Percentiles rank a stretch among this genome's conserved stretches.
These are phyloP conservation scores for Kodamaea hsintzibuensis DNA, from an alignment of 805 yeast species.

Conservation along the genomic window DNA sequence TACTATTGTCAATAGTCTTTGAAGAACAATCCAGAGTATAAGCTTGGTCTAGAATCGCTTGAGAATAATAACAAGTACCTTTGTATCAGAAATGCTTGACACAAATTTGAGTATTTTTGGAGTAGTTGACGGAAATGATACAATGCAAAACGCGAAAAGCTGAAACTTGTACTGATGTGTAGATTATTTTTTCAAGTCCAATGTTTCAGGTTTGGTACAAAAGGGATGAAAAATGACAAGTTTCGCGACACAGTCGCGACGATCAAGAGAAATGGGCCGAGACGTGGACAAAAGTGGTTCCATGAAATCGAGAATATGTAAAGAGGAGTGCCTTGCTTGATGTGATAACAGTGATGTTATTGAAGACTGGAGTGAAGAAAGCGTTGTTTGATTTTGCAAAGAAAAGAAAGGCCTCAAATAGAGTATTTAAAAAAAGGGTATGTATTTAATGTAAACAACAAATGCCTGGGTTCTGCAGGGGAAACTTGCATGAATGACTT, in stretches of 20 bases:
- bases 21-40: not conserved
- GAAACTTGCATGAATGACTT: not conserved
- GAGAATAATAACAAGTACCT: not conserved
- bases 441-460: not conserved
- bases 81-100: not conserved
- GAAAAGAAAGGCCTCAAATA: too few species aligned
- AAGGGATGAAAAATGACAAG: not conserved
- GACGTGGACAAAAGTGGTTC: not conserved
- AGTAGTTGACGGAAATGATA: not conserved
- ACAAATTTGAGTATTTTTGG: not conserved
- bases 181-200: too few species aligned
- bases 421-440: too few species aligned
- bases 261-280: not conserved
- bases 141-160: not conserved
- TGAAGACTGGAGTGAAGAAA: too few species aligned
- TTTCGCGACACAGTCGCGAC: not conserved
- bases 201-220: not conserved
- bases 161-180: not conserved
- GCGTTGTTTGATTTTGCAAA: too few species aligned
- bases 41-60: not conserved
- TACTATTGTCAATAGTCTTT: not conserved
- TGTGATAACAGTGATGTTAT: too few species aligned
- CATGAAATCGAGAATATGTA: not conserved
- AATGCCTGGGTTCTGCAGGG: not conserved
- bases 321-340: too few species aligned